Conservation (phyloP, 2,329 filamentous ascomycete genomes). For the Diaporthe sp. region DNA sequence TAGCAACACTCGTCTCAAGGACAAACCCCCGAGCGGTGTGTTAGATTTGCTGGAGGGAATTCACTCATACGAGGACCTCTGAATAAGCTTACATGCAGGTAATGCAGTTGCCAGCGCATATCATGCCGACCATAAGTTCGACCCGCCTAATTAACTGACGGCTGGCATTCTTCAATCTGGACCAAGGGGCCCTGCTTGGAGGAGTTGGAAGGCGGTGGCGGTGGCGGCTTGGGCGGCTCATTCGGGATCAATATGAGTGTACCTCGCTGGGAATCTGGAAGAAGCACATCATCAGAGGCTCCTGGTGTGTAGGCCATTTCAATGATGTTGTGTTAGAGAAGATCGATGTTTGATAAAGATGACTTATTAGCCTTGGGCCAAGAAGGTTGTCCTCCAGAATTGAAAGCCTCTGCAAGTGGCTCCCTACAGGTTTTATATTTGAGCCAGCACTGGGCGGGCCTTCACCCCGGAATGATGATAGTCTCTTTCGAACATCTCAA, state of each 20-base stretch:
- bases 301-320: not conserved
- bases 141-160: too few relatives aligned
- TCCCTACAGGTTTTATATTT: not conserved
- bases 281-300: not conserved
- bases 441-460: not conserved
- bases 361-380: not conserved
- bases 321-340: not conserved
- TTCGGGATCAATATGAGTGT: not conserved
- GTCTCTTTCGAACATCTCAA: not conserved
- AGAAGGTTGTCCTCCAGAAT: not conserved
- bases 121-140: not conserved
- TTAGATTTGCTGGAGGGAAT: too few relatives aligned
- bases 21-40: not conserved
- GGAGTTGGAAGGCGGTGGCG: not conserved
- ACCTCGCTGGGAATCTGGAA: not conserved
- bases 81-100: not conserved
- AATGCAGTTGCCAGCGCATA: not conserved
- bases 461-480: not conserved
- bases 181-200: rapidly evolving
- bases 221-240: not conserved
- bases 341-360: not conserved
- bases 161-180: not conserved
- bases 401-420: not conserved
- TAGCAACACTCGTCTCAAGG: not conserved
- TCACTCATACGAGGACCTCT: not conserved